These are phyloP conservation scores for Megacollybia marginata DNA, from an alignment of 768 basidiomycete species.

Conservation along the genomic window DNA sequence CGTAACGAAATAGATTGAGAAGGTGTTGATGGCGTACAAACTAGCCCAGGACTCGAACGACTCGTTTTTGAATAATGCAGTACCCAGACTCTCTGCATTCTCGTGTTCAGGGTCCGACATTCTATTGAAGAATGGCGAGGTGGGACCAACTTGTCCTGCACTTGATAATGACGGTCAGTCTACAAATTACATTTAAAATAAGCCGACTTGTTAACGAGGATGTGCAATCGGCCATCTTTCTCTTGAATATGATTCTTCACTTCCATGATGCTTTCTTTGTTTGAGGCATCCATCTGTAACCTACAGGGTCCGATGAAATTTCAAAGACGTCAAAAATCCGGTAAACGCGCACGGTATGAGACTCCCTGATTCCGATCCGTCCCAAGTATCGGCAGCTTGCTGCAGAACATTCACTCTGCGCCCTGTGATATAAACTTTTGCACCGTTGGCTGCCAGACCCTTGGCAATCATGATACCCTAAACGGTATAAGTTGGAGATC, in stretches of 20 bases:
- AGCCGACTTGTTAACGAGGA: conserved; percentile 76
- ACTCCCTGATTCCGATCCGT: conserved; percentile 34
- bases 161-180: conserved; percentile 27
- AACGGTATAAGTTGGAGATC: conserved; percentile 41
- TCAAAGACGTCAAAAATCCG: neutral
- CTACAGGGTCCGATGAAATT: conserved; percentile 23
- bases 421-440: conserved; percentile 72
- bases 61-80: conserved; percentile 64
- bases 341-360: conserved; percentile 40
- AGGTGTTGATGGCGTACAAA: conserved; percentile 61
- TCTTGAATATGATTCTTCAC: conserved; percentile 47
- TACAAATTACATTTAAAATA: neutral
- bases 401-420: conserved; percentile 61
- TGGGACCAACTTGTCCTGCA: conserved; percentile 69
- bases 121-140: conserved; percentile 49
- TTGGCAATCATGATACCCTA: conserved; percentile 59
- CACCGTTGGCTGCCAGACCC: conserved; percentile 71
- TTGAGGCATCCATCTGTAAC: conserved; percentile 64
- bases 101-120: conserved; percentile 50
- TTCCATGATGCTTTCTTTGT: conserved; percentile 54
- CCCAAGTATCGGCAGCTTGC: conserved; percentile 43
- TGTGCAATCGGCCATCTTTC: conserved; percentile 64
- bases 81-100: conserved; percentile 57
- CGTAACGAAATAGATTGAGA: conserved; percentile 73
- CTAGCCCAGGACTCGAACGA: conserved; percentile 55